Conservation (phyloP, 306 rosid species). For the Potentilla sterilis region DNA sequence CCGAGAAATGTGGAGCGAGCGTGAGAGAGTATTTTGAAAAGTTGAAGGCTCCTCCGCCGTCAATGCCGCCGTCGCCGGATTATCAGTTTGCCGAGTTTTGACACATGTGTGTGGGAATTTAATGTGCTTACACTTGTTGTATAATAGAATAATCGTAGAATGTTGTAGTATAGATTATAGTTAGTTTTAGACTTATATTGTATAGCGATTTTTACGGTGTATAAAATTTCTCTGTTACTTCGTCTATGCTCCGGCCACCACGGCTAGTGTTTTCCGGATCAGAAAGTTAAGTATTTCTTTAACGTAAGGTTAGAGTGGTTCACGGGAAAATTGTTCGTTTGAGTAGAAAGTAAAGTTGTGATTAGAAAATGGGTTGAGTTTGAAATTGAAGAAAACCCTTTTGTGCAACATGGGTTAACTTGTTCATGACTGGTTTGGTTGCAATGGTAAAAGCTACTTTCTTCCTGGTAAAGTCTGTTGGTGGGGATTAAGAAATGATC, state of each 20-base stretch:
- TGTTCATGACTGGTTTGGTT: conserved; percentile 2
- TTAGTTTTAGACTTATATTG: background rate
- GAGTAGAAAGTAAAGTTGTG: too few relatives aligned
- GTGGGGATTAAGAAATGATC: conserved; percentile 24
- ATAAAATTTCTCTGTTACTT: conserved; percentile 13
- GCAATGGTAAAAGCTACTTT: conserved; percentile 1
- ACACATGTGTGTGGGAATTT: conserved; percentile 10
- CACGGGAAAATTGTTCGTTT: too few relatives aligned
- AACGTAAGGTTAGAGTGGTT: background rate
- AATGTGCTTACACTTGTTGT: conserved; percentile 13
- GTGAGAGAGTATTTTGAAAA: conserved; percentile 53
- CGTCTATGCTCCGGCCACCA: background rate
- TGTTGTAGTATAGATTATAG: conserved; percentile 7
- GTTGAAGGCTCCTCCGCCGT: conserved; percentile 52
- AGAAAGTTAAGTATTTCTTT: background rate
- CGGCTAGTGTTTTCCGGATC: conserved; percentile 7
- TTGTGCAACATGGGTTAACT: conserved; percentile 10
- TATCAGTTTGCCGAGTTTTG: conserved; percentile 29
- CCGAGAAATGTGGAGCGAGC: conserved; percentile 17
- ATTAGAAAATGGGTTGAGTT: background rate
- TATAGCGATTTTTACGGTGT: conserved; percentile 22
- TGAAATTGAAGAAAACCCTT: conserved; percentile 1
- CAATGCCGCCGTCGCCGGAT: conserved; percentile 59
- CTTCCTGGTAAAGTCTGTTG: conserved; percentile 7
- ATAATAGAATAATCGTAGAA: conserved; percentile 43